Evolutionary conservation across 2,329 filamentous ascomycete genomes (phyloP).

Genomic region (Beauveria caledonica): DNA sequence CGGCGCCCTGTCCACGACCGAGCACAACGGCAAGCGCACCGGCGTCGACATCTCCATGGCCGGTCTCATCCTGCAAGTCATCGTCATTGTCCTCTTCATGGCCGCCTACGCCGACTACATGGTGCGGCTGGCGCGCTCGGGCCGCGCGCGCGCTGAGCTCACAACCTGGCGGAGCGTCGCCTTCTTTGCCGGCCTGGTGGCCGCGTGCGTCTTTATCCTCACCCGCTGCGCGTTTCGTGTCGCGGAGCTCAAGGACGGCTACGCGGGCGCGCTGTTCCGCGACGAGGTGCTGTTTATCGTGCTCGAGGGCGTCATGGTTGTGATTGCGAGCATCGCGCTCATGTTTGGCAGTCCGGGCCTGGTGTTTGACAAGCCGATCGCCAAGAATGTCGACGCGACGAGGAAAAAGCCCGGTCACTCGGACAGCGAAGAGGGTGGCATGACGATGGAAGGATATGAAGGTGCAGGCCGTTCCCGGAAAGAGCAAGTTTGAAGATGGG

Average conservation of each 20-base stretch:
- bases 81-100: slow-evolving; percentile 45
- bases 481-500: neutral
- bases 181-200: slow-evolving; percentile 45
- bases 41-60: slow-evolving; percentile 35
- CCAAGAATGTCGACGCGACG: neutral
- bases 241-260: slow-evolving; percentile 57
- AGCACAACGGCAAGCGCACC: slow-evolving; percentile 29
- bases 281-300: slow-evolving; percentile 2
- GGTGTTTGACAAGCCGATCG: slow-evolving; percentile 22
- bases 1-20: slow-evolving; percentile 40
- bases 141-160: slow-evolving; percentile 15
- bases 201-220: slow-evolving; percentile 52
- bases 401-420: slow-evolving; percentile 10
- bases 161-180: slow-evolving; percentile 23
- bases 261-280: slow-evolving; percentile 31
- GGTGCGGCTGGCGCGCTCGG: slow-evolving; percentile 29
- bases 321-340: slow-evolving; percentile 29
- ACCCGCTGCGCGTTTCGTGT: slow-evolving; percentile 57
- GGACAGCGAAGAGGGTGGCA: slow-evolving; percentile 20
- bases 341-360: slow-evolving; percentile 35
- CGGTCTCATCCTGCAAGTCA: slow-evolving; percentile 52
- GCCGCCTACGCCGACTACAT: slow-evolving; percentile 42
- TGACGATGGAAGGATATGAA: neutral
- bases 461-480: neutral
- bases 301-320: slow-evolving; percentile 21